Evolutionary conservation across 352 stramenopile genomes (phyloP).

Genomic region (Phytophthora pisi): DNA sequence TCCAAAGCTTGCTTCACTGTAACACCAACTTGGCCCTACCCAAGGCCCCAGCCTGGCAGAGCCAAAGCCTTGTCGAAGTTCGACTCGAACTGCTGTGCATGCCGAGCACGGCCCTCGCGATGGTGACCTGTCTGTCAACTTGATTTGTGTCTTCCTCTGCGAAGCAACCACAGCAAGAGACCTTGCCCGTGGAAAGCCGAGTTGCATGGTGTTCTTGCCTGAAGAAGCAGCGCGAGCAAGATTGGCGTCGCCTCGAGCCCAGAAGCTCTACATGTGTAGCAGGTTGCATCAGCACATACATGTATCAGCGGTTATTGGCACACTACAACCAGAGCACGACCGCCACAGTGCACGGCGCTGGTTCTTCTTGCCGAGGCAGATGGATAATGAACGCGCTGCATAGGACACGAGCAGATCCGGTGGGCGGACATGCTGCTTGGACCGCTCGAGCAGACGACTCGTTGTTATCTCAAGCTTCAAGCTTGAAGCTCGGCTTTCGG

Average conservation of each 20-base stretch:
- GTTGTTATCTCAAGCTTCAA: conserved; percentile 1
- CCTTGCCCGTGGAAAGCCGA: conserved; percentile 13
- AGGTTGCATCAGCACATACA: neutral
- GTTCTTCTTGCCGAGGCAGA: neutral
- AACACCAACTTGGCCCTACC: too few relatives aligned
- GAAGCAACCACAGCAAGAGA: conserved; percentile 10
- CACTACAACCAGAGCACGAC: too few relatives aligned
- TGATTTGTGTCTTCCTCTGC: conserved; percentile 32
- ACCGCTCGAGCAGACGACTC: conserved; percentile 5
- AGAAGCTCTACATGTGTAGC: neutral
- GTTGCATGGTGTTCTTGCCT: neutral
- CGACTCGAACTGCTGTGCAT: too few relatives aligned
- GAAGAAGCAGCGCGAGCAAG: neutral
- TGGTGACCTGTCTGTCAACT: conserved; percentile 36
- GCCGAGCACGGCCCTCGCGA: neutral
- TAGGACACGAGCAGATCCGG: conserved; percentile 4
- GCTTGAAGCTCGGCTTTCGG: too few relatives aligned
- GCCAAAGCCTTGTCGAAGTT: too few relatives aligned
- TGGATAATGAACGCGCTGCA: conserved; percentile 6
- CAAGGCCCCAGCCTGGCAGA: too few relatives aligned
- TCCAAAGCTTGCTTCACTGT: too few relatives aligned
- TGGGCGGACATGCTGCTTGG: conserved; percentile 8
- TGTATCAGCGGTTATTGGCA: too few relatives aligned
- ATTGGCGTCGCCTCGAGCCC: neutral
- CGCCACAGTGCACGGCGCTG: too few relatives aligned